Evolutionary conservation across 805 yeast species (phyloP), one percentile per base, ranked within the genome.

Genomic region (Limtongozyma cylindracea): DNA sequence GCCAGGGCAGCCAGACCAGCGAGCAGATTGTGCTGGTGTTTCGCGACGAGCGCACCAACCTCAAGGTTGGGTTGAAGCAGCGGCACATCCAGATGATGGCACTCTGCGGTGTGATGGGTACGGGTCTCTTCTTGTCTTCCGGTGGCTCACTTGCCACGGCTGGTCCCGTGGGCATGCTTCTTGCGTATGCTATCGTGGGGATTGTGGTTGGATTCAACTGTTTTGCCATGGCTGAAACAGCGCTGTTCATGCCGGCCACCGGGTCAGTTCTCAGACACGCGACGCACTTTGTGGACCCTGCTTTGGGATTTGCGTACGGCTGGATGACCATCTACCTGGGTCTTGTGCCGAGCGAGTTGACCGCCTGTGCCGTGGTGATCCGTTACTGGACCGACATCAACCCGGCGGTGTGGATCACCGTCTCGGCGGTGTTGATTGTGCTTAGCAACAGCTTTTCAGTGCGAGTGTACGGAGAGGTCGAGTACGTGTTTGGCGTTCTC

Each of bases 51-150:
- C n/a, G n/a, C n/a, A n/a, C 17, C 9, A 15, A 15, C 8, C 17
- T 15, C 17, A 7, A 6, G 17, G 6, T 9, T 9, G 9, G 17
- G 6, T 15, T 15, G 9, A 15, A 6, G 6, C 6, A 9, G 8
- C 6, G 17, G 9, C 17, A 15, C 9, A 15, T 15, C 9, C 9
- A 6, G 8, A 22, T 22, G 24, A 10, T 22, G 14, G 4, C 26
- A 6, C 27, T 40, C 12, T 39, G 33, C 9, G 37, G 38, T 12
- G 33, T 36, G 8, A 40, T 52, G 29, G 59, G 57, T 25, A 51
- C 57, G 15, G 73, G 73, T 31, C 42, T 66, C 16, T 65, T 61
- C 35, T 45, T 65, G 17, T 60, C 65, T 18, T 45, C 61, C 1
- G 67, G 68, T 11, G 49, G 48, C 19, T 47, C 65, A 8, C 42